Evolutionary conservation across 306 rosid species (phyloP).

Genomic region (Macrotyloma uniflorum): DNA sequence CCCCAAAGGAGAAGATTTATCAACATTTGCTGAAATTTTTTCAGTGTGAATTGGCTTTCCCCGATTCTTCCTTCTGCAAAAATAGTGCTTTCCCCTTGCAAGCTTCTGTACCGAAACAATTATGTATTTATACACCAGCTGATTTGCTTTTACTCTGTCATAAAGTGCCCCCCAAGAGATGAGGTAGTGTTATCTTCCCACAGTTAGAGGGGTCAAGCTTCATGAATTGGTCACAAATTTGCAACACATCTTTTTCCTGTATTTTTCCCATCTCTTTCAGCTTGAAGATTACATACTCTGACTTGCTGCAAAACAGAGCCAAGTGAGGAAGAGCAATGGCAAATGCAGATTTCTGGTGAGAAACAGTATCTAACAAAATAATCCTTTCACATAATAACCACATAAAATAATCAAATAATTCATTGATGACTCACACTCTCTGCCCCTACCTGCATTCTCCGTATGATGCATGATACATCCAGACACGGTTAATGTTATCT

Average conservation of each 20-base stretch:
- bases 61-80: neutral
- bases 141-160: slow-evolving; percentile 23
- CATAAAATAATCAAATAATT: slow-evolving; percentile 23
- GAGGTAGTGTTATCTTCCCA: slow-evolving; percentile 82
- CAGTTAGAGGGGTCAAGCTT: slow-evolving; percentile 69
- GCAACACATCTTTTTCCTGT: slow-evolving; percentile 65
- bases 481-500: neutral
- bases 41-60: neutral
- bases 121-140: neutral
- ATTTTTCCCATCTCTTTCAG: slow-evolving; percentile 94
- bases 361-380: slow-evolving; percentile 10
- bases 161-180: slow-evolving; percentile 50
- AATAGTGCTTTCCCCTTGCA: neutral
- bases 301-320: slow-evolving; percentile 58
- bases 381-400: slow-evolving; percentile 17
- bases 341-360: slow-evolving; percentile 7
- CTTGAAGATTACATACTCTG: slow-evolving; percentile 81
- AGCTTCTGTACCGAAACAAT: neutral
- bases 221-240: slow-evolving; percentile 68
- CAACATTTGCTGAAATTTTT: slow-evolving; percentile 30
- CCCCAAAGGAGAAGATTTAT: neutral
- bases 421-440: slow-evolving; percentile 26
- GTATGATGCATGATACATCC: slow-evolving; percentile 23
- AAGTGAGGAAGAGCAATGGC: neutral
- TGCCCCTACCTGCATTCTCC: slow-evolving; percentile 24